A percentile compares a stretch with the other conserved stretches of the same genome.
These are phyloP conservation scores for Ceratocystis cubensis DNA, from an alignment of 2,329 filamentous ascomycete genomes.

Conservation along the genomic window DNA sequence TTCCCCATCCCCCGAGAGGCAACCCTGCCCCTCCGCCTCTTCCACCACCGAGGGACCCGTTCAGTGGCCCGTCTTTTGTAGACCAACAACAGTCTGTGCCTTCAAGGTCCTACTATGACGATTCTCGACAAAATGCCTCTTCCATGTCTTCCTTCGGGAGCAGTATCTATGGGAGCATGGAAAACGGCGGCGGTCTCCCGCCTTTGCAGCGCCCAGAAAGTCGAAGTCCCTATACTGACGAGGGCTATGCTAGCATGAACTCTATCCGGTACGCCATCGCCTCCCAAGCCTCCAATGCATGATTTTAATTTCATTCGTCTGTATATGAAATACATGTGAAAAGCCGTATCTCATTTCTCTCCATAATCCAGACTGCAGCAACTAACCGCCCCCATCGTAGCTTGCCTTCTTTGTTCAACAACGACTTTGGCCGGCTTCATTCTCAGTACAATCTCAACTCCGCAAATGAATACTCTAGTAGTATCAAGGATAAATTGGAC, in stretches of 20 bases:
- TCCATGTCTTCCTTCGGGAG: slow-evolving; percentile 20
- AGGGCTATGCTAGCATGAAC: slow-evolving; percentile 35
- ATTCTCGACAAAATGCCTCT: slow-evolving; percentile 12
- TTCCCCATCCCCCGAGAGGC: slow-evolving; percentile 18
- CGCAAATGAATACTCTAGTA: slow-evolving; percentile 37
- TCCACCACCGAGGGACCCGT: slow-evolving; percentile 21
- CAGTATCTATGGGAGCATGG: slow-evolving; percentile 34
- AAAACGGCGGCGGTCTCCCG: slow-evolving; percentile 27
- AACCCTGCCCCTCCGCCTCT: slow-evolving; percentile 21
- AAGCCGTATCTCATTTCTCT: slow-evolving; percentile 12
- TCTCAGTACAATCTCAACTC: slow-evolving; percentile 36
- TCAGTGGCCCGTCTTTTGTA: slow-evolving; percentile 9
- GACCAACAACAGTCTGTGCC: slow-evolving; percentile 10
- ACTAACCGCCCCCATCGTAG: slow-evolving; percentile 25
- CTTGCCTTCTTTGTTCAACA: slow-evolving; percentile 30
- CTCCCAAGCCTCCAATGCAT: neutral
- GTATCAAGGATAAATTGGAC: slow-evolving; percentile 42
- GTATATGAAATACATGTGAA: too few species aligned
- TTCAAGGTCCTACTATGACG: slow-evolving; percentile 9
- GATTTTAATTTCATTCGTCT: too few species aligned
- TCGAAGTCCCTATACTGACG: slow-evolving; percentile 28
- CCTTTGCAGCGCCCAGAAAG: slow-evolving; percentile 11
- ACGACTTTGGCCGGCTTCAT: slow-evolving; percentile 39
- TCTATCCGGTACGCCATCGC: slow-evolving; percentile 29
- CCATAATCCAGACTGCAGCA: slow-evolving; percentile 22